Evolutionary conservation across 345 rosid genomes (phyloP).

Genomic region (Durio zibethinus): DNA sequence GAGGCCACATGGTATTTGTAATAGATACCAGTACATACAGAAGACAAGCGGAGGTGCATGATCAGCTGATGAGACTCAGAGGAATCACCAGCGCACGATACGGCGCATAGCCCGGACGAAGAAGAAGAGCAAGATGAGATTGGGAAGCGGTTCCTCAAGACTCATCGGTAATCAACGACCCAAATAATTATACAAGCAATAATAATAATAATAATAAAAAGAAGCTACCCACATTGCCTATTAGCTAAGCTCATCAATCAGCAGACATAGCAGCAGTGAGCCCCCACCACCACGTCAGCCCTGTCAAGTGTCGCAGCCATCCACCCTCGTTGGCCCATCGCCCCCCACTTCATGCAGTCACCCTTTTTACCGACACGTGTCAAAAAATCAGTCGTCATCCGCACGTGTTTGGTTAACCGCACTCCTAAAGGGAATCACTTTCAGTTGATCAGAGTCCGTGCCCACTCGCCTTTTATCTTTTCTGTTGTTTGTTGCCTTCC

Average conservation of each 20-base stretch:
- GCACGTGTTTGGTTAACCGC: constrained; percentile 17
- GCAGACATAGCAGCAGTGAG: background rate
- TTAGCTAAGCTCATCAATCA: background rate
- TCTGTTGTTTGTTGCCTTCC: background rate
- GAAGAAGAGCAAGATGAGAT: background rate
- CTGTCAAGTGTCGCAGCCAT: background rate
- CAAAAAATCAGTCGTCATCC: background rate
- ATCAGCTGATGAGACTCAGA: background rate
- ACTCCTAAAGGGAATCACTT: constrained; percentile 4
- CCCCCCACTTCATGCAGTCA: background rate
- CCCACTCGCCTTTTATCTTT: background rate
- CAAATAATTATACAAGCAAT: background rate
- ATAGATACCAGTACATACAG: too few species aligned
- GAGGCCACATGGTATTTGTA: too few species aligned
- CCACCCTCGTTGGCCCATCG: too few species aligned
- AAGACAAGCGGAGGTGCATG: too few species aligned
- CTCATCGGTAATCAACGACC: constrained; percentile 18
- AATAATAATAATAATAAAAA: background rate
- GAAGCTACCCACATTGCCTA: background rate
- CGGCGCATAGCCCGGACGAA: constrained; percentile 20
- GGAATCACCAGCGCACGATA: constrained; percentile 19
- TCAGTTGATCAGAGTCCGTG: constrained; percentile 7
- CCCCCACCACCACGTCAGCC: background rate
- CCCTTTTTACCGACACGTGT: background rate
- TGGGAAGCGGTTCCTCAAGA: background rate